These are phyloP conservation scores for Phenoliferia sp. DNA, from an alignment of 1,284 basidiomycete genomes.

Conservation along the genomic window DNA sequence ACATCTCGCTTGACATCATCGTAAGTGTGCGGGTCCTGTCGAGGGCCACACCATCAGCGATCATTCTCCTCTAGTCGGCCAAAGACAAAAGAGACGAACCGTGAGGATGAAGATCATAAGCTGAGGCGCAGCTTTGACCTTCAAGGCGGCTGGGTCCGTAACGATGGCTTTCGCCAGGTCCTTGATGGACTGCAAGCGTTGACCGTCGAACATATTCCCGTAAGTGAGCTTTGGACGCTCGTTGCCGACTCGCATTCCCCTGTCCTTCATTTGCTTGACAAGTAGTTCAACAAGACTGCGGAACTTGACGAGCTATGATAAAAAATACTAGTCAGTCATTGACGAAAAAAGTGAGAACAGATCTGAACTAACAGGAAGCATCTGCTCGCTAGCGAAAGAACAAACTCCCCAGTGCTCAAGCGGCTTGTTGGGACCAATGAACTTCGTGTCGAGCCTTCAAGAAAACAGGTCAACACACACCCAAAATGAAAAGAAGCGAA, in stretches of 20 bases:
- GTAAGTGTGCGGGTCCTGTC: slow-evolving; percentile 40
- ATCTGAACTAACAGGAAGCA: too few relatives aligned
- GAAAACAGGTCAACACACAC: not conserved
- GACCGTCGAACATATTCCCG: not conserved
- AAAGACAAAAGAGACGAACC: not conserved
- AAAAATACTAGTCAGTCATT: too few relatives aligned
- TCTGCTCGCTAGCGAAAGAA: slow-evolving; percentile 37
- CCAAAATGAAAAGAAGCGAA: not conserved
- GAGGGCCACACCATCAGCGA: not conserved
- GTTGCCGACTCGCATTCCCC: slow-evolving; percentile 11
- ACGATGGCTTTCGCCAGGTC: not conserved
- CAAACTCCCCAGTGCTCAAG: slow-evolving; percentile 44
- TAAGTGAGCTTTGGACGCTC: not conserved
- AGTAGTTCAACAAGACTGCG: slow-evolving; percentile 33
- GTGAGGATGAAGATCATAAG: slow-evolving; percentile 40
- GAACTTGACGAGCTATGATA: slow-evolving; percentile 34
- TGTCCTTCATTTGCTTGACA: slow-evolving; percentile 5
- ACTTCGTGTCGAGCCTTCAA: slow-evolving; percentile 33
- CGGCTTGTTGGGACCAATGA: slow-evolving; percentile 37
- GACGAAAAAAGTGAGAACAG: too few relatives aligned
- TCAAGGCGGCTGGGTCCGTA: slow-evolving; percentile 35
- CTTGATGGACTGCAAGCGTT: not conserved
- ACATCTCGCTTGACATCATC: slow-evolving; percentile 44
- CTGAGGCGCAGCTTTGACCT: slow-evolving; percentile 41
- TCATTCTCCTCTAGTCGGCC: not conserved